phyloP scores from a whole-genome alignment of 192 early-diverging fungal species.

The Hyaloraphidium curvatum region DNA sequence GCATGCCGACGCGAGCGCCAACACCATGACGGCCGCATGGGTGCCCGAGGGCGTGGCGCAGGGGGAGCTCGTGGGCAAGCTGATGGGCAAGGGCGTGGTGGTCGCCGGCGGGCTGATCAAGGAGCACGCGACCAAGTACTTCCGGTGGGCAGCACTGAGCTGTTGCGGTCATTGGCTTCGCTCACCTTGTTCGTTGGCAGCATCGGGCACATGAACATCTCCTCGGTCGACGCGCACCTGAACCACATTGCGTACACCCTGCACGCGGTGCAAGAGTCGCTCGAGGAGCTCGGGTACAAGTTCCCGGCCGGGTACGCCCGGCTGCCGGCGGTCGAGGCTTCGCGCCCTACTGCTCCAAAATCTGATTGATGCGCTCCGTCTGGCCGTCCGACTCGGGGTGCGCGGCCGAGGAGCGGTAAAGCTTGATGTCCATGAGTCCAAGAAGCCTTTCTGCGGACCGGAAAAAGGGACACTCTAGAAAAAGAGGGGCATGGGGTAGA shows the following conservation, averaged over 20 bases:
- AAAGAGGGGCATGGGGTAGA: no score
- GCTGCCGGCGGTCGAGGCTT: no score
- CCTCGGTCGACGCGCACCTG: slow-evolving; percentile 44
- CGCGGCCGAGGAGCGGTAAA: no score
- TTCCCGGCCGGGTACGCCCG: slow-evolving; percentile 3
- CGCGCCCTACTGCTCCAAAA: no score
- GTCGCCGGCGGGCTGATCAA: slow-evolving; percentile 82
- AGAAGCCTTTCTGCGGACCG: no score
- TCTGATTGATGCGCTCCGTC: no score
- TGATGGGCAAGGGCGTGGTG: slow-evolving; percentile 63
- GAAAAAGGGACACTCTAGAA: no score
- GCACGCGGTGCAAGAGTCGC: slow-evolving; percentile 34
- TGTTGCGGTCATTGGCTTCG: no score
- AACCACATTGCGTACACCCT: slow-evolving; percentile 44
- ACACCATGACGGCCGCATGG: slow-evolving; percentile 54
- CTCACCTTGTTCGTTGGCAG: no score
- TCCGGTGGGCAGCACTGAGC: no score
- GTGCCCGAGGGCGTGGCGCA: slow-evolving; percentile 52
- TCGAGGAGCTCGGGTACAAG: slow-evolving; percentile 24
- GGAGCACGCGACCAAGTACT: slow-evolving; percentile 68
- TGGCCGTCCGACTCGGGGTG: no score
- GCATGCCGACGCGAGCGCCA: slow-evolving; percentile 33
- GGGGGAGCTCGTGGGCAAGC: slow-evolving; percentile 52
- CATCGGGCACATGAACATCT: slow-evolving; percentile 78
- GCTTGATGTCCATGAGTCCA: no score